phyloP scores from a whole-genome alignment of 1,284 basidiomycete genomes.

The Wolfiporia cocos region DNA sequence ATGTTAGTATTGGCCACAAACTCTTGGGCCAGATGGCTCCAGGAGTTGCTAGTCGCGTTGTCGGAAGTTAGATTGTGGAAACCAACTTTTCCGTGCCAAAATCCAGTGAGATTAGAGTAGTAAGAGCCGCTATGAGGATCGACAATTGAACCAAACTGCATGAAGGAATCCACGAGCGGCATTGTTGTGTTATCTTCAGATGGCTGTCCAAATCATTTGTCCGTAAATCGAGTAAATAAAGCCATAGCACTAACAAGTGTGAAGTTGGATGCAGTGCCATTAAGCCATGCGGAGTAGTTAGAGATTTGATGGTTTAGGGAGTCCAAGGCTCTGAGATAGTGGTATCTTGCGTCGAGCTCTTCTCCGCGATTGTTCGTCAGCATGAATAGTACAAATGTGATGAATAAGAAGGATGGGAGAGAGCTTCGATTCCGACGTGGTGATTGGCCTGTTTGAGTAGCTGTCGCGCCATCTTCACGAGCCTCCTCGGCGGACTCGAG shows the following conservation, averaged over 20 bases:
- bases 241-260: slow-evolving; percentile 49
- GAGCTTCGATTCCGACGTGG: slow-evolving; percentile 42
- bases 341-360: slow-evolving; percentile 52
- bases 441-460: slow-evolving; percentile 3
- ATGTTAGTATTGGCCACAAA: slow-evolving; percentile 45
- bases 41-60: slow-evolving; percentile 24
- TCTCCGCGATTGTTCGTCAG: slow-evolving; percentile 62
- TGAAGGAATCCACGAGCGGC: slow-evolving; percentile 45
- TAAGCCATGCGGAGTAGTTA: slow-evolving; percentile 73
- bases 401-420: slow-evolving; percentile 67
- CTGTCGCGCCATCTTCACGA: neutral
- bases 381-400: slow-evolving; percentile 69
- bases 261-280: slow-evolving; percentile 61
- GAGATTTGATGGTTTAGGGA: slow-evolving; percentile 51
- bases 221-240: neutral
- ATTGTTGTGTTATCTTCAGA: slow-evolving; percentile 37
- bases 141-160: slow-evolving; percentile 38
- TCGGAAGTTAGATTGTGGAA: slow-evolving; percentile 58
- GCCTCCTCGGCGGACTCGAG: neutral
- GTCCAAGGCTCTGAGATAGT: slow-evolving; percentile 57
- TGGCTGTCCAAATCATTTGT: slow-evolving; percentile 35
- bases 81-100: slow-evolving; percentile 55
- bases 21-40: slow-evolving; percentile 42
- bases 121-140: slow-evolving; percentile 50
- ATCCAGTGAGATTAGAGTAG: slow-evolving; percentile 71